Evolutionary conservation across 2,329 filamentous ascomycete genomes (phyloP), one percentile per base, ranked within the genome.

Genomic region (Epichloe bromicola): DNA sequence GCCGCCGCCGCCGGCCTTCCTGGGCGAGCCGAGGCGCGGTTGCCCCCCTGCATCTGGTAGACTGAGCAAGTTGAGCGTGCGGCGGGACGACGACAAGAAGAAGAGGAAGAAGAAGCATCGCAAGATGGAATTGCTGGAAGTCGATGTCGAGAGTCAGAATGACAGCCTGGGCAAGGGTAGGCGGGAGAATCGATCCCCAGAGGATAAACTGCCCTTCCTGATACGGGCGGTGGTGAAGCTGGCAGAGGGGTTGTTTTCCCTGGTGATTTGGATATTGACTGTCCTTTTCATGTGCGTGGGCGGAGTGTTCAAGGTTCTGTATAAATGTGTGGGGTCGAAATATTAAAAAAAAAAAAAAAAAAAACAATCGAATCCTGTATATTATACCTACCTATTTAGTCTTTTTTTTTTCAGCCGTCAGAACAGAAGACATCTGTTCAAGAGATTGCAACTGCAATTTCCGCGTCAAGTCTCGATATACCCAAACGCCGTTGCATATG

Each of bases 131-230:
- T 73, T 76, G 57, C 76, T 82, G 52, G 80, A 69, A 62, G 66
- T 83, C 38, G 80, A 84, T 56, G 62, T 84, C 5, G 80, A 83
- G 65, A 83, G 79, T 60, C 80, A 83, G 63, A 67, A 70, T 49
- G 75, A 72, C 55, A 74, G 68, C 55, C 53, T 65, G 23, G 60
- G 60, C 37, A 70, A 65, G 54, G 47, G 49, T n/a, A 62, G 67
- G 40, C 59, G 63, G 49, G 68, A 68, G 56, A 61, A 64, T 11
- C 61, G 64, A 34, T 67, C 70, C 5, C 64, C 68, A 36, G 65
- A 70, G 44, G 72, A 78, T 30, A 73, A 75, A 60, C 57, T 78
- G 58, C 78, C 76, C 1, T 74, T 73, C 55, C 60, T 70, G 50
- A 63, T 73, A 54, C 70, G 74, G 50, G 71, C 69, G 6, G 61